phyloP scores from a whole-genome alignment of 2,329 filamentous ascomycete genomes.

The Cladophialophora psammophila region DNA sequence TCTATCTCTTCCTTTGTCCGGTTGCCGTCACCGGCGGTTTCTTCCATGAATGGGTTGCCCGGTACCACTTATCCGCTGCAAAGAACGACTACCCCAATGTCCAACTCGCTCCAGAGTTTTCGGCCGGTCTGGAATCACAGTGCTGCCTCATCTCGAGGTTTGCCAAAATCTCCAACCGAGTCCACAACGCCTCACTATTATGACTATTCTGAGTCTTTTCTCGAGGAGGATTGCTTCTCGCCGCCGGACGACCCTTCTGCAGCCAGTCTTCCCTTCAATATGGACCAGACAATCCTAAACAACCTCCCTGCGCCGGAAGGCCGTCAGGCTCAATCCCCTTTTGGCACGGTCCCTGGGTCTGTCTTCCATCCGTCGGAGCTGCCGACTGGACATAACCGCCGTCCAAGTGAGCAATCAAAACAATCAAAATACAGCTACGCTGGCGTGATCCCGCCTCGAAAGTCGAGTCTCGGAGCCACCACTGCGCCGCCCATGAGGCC shows the following conservation, averaged over 20 bases:
- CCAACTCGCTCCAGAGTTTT: conserved; percentile 30
- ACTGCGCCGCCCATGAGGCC: conserved; percentile 19
- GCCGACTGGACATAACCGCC: conserved; percentile 37
- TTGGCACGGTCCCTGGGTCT: conserved; percentile 39
- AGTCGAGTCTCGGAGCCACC: conserved; percentile 35
- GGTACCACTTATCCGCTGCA: conserved; percentile 16
- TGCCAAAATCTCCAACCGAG: conserved; percentile 38
- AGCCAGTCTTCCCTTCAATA: conserved; percentile 24
- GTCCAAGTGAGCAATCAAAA: conserved; percentile 36
- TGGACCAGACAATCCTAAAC: conserved; percentile 34
- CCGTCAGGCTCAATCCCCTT: conserved; percentile 39
- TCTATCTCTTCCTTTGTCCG: conserved; percentile 36
- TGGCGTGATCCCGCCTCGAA: conserved; percentile 31
- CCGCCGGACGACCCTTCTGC: conserved; percentile 17
- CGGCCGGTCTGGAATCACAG: conserved; percentile 30
- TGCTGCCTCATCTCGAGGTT: conserved; percentile 23
- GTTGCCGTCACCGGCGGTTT: conserved; percentile 36
- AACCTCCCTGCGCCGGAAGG: conserved; percentile 22
- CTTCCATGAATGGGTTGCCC: conserved; percentile 7
- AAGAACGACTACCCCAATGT: conserved; percentile 36
- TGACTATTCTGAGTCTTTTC: conserved; percentile 42
- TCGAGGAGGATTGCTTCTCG: conserved; percentile 36
- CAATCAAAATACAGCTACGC: conserved; percentile 32
- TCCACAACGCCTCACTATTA: conserved; percentile 40
- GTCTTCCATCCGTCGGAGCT: conserved; percentile 37